A percentile compares a stretch with the other conserved stretches of the same genome.
Conservation (phyloP, 2,329 filamentous ascomycete species). For the Xylariaceae sp. region DNA sequence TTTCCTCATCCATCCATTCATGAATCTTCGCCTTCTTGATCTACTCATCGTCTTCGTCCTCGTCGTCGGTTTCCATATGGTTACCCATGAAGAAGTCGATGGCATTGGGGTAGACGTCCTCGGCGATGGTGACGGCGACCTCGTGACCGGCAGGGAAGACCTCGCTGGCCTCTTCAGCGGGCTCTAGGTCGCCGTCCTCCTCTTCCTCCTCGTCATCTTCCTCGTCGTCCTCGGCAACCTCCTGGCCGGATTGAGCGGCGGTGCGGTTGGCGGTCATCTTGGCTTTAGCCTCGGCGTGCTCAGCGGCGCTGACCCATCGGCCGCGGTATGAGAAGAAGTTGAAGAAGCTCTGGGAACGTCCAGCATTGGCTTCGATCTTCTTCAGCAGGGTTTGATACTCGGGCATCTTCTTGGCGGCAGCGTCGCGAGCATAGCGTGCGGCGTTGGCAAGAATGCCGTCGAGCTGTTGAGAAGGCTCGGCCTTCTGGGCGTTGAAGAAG, state of each 20-base stretch:
- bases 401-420: slow-evolving; percentile 26
- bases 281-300: slow-evolving; percentile 49
- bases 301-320: slow-evolving; percentile 54
- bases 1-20: slow-evolving; percentile 5
- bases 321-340: slow-evolving; percentile 64
- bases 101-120: slow-evolving; percentile 28
- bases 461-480: slow-evolving; percentile 30
- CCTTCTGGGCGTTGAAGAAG: slow-evolving; percentile 53
- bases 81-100: slow-evolving; percentile 30
- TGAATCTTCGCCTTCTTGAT: slow-evolving; percentile 22
- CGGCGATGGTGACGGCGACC: slow-evolving; percentile 27
- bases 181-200: slow-evolving; percentile 30
- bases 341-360: slow-evolving; percentile 56
- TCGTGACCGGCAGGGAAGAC: slow-evolving; percentile 30
- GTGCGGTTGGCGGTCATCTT: slow-evolving; percentile 31
- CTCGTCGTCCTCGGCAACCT: slow-evolving; percentile 29
- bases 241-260: slow-evolving; percentile 25
- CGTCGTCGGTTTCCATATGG: slow-evolving; percentile 25
- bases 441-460: slow-evolving; percentile 31
- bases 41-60: slow-evolving; percentile 29
- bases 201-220: slow-evolving; percentile 34
- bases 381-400: slow-evolving; percentile 26
- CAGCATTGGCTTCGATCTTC: slow-evolving; percentile 23
- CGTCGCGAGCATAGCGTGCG: slow-evolving; percentile 27
- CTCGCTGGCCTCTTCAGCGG: slow-evolving; percentile 31